A percentile compares a stretch with the other conserved stretches of the same genome.
These are phyloP conservation scores for Lichtheimia ramosa DNA, from an alignment of 371 early-diverging fungal genomes.

Conservation along the genomic window DNA sequence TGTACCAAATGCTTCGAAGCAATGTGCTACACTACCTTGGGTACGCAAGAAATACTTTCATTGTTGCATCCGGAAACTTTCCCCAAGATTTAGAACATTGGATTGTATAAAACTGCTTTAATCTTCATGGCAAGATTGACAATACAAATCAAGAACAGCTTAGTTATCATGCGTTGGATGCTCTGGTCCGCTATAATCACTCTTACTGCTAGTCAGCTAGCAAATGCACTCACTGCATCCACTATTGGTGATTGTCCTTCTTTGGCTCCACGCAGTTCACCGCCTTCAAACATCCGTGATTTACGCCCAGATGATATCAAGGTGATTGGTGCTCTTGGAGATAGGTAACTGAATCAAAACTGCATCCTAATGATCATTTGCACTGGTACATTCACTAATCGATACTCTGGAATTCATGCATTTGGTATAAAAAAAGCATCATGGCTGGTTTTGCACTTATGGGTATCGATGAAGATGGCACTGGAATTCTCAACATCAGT, in stretches of 20 bases:
- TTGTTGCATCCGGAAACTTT: too few species aligned
- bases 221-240: background rate
- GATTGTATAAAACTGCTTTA: too few species aligned
- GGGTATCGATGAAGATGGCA: slow-evolving; percentile 14
- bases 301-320: slow-evolving; percentile 32
- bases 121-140: too few species aligned
- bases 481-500: slow-evolving; percentile 16
- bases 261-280: slow-evolving; percentile 14
- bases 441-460: slow-evolving; percentile 38
- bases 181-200: background rate
- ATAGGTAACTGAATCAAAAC: slow-evolving; percentile 16
- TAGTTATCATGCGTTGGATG: too few species aligned
- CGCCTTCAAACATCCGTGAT: slow-evolving; percentile 19
- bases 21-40: too few species aligned
- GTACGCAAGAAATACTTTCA: too few species aligned
- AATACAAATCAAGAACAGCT: too few species aligned
- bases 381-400: too few species aligned
- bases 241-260: slow-evolving; percentile 19
- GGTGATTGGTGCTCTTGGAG: slow-evolving; percentile 26
- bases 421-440: slow-evolving; percentile 19
- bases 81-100: too few species aligned
- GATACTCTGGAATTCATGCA: background rate
- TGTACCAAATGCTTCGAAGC: too few species aligned
- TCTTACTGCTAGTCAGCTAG: background rate
- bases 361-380: background rate